A percentile compares a stretch with the other conserved stretches of the same genome.
These are phyloP conservation scores for Rosa hybrid DNA, from an alignment of 331 rosid genomes.

Conservation along the genomic window DNA sequence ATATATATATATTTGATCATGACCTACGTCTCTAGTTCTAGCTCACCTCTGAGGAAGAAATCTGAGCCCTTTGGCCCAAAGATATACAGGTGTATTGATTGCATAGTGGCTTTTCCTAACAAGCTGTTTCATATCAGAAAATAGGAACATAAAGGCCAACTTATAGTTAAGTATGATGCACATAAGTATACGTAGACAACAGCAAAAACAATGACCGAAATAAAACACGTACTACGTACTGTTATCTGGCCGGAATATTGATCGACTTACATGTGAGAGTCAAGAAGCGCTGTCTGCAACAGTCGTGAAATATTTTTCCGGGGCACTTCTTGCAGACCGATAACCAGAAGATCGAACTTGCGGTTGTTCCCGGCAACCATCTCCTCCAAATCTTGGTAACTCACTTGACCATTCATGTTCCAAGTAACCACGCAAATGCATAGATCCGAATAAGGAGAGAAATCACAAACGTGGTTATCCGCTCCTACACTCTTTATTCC, in stretches of 20 bases:
- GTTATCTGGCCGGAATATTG: background rate
- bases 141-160: background rate
- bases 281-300: conserved; percentile 38
- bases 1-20: background rate
- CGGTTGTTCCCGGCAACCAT: conserved; percentile 41
- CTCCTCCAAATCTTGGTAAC: conserved; percentile 54
- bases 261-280: conserved; percentile 53
- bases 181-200: background rate
- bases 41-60: conserved; percentile 47
- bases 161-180: background rate
- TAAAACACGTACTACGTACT: too few species aligned
- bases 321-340: conserved; percentile 84
- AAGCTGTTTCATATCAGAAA: conserved; percentile 50
- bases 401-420: conserved; percentile 79
- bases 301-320: conserved; percentile 36
- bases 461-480: conserved; percentile 34
- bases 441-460: conserved; percentile 47
- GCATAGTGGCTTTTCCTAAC: conserved; percentile 65
- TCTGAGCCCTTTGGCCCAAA: conserved; percentile 58
- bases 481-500: conserved; percentile 55
- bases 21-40: background rate
- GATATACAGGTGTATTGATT: conserved; percentile 73
- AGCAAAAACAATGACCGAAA: background rate
- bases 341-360: conserved; percentile 56
- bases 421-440: conserved; percentile 63